These are phyloP conservation scores for Drechslerella dactyloides DNA, from an alignment of 2,329 filamentous ascomycete genomes.

Conservation along the genomic window DNA sequence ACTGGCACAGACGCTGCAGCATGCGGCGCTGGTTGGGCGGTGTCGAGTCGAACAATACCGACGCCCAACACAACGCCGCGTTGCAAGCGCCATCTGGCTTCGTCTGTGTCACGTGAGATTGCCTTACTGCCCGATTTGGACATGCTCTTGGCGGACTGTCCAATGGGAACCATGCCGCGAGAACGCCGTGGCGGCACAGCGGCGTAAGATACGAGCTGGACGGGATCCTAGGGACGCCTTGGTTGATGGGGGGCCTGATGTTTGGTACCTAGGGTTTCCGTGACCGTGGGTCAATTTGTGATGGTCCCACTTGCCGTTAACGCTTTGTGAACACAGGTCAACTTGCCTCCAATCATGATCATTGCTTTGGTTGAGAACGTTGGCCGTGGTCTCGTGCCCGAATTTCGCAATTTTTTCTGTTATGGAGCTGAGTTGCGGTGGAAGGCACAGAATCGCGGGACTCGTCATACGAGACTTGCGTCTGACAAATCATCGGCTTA, in stretches of 20 bases:
- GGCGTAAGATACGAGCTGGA: background rate
- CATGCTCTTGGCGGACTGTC: background rate
- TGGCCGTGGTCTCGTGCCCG: too few species aligned
- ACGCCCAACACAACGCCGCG: conserved; percentile 24
- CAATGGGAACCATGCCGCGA: background rate
- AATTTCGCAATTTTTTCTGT: too few species aligned
- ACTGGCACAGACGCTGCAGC: conserved; percentile 31
- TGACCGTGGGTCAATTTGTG: background rate
- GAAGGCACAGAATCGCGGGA: too few species aligned
- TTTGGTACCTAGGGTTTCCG: background rate
- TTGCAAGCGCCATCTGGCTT: conserved; percentile 29
- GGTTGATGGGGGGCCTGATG: background rate
- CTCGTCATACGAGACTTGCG: too few species aligned
- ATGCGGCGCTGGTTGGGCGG: background rate
- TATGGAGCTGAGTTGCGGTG: too few species aligned
- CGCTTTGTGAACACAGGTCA: too few species aligned
- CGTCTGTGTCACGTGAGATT: conserved; percentile 28
- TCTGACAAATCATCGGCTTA: too few species aligned
- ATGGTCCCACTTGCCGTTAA: background rate
- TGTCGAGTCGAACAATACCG: background rate
- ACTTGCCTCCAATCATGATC: too few species aligned
- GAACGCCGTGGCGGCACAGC: background rate
- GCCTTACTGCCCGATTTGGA: background rate
- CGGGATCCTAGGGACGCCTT: background rate
- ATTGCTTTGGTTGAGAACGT: too few species aligned